Base-by-base conservation (phyloP, 768 basidiomycete genomes). In the Cubamyces lactineus region DNA sequence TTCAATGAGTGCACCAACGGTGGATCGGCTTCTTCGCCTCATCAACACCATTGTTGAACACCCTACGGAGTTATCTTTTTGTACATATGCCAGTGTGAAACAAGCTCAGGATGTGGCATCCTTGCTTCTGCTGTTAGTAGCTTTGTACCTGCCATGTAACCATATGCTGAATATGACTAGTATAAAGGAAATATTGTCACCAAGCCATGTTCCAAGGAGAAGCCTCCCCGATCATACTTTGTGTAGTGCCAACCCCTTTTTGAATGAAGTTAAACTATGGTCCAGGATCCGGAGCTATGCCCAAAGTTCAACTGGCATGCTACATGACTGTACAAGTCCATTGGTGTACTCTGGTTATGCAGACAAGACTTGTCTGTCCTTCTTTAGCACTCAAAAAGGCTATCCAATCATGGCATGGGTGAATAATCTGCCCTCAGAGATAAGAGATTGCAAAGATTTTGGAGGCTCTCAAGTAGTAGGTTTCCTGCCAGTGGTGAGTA, bases 301-400 rank as follows among this genome's bases (percentile, higher is more conserved):
- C 59, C 60, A 0, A 53, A 71, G 12, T 72, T 73, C 55, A 61
- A 64, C 23, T 78, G 76, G 72, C 72, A 77, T 72, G 76, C 76
- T 5, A 43, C 71, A 38, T 57, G 47, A 15, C 59, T 66, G 3
- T 78, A 54, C 62, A 72, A 68, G n/a, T 13, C 61, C 57, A 2
- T 26, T 71, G 5, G 42, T 23, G 12, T 51, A 67, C 50, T 59
- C 63, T 13, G 34, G 69, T 0, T 70, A 70, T 54, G 67, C 67
- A 8, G 64, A 70, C 34, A 70, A 70, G 39, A 57, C 66, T 7
- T 54, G 57, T 19, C 46, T 61, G n/a, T 70, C 59, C 1, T 62
- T 57, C 0, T 68, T 68, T 26, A 66, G 67, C 7, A 70, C 41
- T 0, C 50, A 67, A 8, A 67, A 70, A 40, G 70, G 68, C 0